Evolutionary conservation across 306 rosid species (phyloP).

Genomic region (Luffa aegyptiaca): DNA sequence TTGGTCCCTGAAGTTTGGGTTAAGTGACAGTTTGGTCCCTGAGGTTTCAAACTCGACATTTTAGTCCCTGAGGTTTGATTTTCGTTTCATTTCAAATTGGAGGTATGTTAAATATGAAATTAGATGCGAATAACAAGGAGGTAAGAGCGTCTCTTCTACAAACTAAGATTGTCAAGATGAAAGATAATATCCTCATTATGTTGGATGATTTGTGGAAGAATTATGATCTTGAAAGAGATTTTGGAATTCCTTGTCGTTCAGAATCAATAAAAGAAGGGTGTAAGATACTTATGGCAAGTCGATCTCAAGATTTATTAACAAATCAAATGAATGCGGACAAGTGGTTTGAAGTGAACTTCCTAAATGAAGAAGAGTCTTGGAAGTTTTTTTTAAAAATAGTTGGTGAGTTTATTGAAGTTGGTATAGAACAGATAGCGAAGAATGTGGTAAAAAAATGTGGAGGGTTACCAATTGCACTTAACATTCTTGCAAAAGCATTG

Average conservation of each 20-base stretch:
- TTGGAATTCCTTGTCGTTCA: conserved; percentile 24
- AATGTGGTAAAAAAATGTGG: background rate
- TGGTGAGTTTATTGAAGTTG: conserved; percentile 5
- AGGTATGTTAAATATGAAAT: background rate
- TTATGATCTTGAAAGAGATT: conserved; percentile 12
- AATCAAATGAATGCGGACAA: conserved; percentile 6
- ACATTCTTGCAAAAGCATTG: background rate
- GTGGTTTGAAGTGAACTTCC: conserved; percentile 8
- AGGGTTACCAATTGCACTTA: conserved; percentile 8
- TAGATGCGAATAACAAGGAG: background rate
- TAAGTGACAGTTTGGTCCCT: too few relatives aligned
- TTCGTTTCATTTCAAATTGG: too few relatives aligned
- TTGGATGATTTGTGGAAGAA: conserved; percentile 33
- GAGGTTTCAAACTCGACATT: too few relatives aligned
- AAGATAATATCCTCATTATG: conserved; percentile 11
- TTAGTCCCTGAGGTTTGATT: too few relatives aligned
- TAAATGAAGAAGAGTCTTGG: conserved; percentile 27
- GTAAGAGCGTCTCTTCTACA: background rate
- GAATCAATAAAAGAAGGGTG: conserved; percentile 19
- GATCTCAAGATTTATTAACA: conserved; percentile 17
- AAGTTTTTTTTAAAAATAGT: conserved; percentile 20
- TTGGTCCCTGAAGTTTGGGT: too few relatives aligned
- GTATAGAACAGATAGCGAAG: background rate
- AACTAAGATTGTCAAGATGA: background rate
- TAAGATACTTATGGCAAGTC: conserved; percentile 21